Percentiles rank a stretch among this genome's conserved stretches.
phyloP scores from a whole-genome alignment of 2,329 filamentous ascomycete species.

The Claviceps cyperi region DNA sequence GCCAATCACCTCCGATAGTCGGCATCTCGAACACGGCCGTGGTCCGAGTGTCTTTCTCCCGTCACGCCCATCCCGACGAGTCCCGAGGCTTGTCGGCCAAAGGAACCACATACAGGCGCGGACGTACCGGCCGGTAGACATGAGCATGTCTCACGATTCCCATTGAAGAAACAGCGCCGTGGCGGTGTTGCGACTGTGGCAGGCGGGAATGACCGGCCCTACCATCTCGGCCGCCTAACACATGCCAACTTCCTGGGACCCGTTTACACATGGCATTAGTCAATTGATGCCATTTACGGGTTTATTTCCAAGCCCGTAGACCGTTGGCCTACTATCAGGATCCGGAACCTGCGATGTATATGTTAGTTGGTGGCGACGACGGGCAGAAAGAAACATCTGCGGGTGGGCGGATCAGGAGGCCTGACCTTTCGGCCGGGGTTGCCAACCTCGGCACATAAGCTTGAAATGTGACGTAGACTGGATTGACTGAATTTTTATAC shows the following conservation, averaged over 20 bases:
- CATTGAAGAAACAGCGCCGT: not conserved
- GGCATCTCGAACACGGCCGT: too few species aligned
- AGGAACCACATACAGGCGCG: too few species aligned
- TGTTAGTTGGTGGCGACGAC: too few species aligned
- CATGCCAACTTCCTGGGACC: too few species aligned
- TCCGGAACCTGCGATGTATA: too few species aligned
- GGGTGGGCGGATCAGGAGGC: not conserved
- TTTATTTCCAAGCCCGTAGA: not conserved
- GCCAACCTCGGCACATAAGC: not conserved
- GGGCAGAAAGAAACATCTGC: not conserved
- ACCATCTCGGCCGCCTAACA: not conserved
- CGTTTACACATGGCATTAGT: not conserved
- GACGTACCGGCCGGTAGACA: too few species aligned
- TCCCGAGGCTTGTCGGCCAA: too few species aligned
- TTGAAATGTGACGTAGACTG: not conserved
- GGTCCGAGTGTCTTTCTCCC: too few species aligned
- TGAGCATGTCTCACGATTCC: too few species aligned
- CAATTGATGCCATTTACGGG: not conserved
- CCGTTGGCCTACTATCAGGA: not conserved
- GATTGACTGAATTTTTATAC: not conserved
- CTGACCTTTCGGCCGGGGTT: not conserved
- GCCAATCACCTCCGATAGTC: too few species aligned
- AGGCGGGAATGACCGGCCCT: not conserved
- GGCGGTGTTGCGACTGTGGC: too few species aligned
- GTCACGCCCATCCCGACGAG: too few species aligned